A percentile compares a stretch with the other conserved stretches of the same genome.
phyloP scores from a whole-genome alignment of 2,329 filamentous ascomycete genomes.

The Colletotrichum trifolii region DNA sequence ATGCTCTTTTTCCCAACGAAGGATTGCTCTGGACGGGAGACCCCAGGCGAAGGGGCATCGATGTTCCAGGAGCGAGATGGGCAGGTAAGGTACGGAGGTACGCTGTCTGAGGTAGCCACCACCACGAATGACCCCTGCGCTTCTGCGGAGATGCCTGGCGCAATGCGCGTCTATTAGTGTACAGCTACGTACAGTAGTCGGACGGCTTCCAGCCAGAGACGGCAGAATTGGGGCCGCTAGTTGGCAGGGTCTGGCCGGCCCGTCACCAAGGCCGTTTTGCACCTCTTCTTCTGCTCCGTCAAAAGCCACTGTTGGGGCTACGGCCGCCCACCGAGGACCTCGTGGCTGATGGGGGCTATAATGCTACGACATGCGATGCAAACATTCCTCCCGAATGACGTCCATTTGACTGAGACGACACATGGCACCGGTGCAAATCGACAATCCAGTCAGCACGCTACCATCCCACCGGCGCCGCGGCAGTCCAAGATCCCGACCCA shows the following conservation, averaged over 20 bases:
- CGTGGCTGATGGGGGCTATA: too few species aligned
- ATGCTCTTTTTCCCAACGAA: not conserved
- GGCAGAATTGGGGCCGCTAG: conserved; percentile 22
- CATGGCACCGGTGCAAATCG: too few species aligned
- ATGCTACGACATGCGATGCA: too few species aligned
- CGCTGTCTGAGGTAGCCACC: not conserved
- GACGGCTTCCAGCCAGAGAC: conserved; percentile 15
- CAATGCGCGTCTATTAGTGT: conserved; percentile 26
- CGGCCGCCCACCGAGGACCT: too few species aligned
- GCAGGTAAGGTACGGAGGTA: not conserved
- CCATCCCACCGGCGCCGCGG: conserved; percentile 4
- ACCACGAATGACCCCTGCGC: conserved; percentile 7
- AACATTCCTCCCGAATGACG: too few species aligned
- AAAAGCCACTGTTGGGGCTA: too few species aligned
- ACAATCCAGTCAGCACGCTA: not conserved
- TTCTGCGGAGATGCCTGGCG: conserved; percentile 34
- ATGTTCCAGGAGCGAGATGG: conserved; percentile 8
- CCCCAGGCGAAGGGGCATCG: conserved; percentile 4
- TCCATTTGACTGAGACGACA: too few species aligned
- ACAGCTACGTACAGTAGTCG: conserved; percentile 5
- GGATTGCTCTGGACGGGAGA: conserved; percentile 18
- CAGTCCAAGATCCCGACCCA: not conserved
- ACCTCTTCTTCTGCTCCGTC: too few species aligned
- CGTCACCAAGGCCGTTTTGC: too few species aligned
- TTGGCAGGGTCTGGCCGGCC: conserved; percentile 1